phyloP scores from a whole-genome alignment of 331 rosid genomes.

The Quercus phellos region DNA sequence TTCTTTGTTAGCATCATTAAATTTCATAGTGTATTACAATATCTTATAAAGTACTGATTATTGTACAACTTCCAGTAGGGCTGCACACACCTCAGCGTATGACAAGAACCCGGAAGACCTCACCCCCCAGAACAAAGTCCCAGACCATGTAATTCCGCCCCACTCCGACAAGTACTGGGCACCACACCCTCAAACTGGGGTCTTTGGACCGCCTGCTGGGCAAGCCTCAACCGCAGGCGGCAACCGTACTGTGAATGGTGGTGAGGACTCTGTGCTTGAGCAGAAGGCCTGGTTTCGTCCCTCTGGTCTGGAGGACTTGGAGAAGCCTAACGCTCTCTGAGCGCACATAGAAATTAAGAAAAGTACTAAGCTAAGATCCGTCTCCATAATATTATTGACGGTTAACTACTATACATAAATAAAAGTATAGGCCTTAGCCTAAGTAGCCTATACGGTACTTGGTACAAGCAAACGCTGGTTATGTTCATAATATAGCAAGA shows the following conservation, averaged over 20 bases:
- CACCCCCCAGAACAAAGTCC: constrained; percentile 35
- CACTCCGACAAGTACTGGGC: constrained; percentile 70
- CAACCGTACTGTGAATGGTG: constrained; percentile 22
- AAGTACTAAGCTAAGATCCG: background rate
- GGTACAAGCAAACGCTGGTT: background rate
- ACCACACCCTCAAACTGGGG: constrained; percentile 87
- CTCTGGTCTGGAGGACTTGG: constrained; percentile 78
- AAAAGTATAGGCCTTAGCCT: background rate
- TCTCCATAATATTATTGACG: no score
- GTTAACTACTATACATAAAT: background rate
- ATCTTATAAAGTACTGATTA: background rate
- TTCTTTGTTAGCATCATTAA: background rate
- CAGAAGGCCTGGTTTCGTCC: constrained; percentile 96
- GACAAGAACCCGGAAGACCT: constrained; percentile 86
- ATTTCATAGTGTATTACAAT: no score
- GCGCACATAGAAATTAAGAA: background rate
- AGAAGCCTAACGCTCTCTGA: constrained; percentile 57
- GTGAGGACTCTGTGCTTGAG: constrained; percentile 46
- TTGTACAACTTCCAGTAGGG: constrained; percentile 8
- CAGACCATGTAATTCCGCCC: constrained; percentile 61
- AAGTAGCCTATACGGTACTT: background rate
- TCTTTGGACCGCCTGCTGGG: constrained; percentile 65
- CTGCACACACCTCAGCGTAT: constrained; percentile 53
- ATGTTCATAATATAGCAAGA: constrained; percentile 8
- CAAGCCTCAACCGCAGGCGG: constrained; percentile 11